phyloP scores from a whole-genome alignment of 2,329 filamentous ascomycete genomes.

The Apiospora rasikravindrae region DNA sequence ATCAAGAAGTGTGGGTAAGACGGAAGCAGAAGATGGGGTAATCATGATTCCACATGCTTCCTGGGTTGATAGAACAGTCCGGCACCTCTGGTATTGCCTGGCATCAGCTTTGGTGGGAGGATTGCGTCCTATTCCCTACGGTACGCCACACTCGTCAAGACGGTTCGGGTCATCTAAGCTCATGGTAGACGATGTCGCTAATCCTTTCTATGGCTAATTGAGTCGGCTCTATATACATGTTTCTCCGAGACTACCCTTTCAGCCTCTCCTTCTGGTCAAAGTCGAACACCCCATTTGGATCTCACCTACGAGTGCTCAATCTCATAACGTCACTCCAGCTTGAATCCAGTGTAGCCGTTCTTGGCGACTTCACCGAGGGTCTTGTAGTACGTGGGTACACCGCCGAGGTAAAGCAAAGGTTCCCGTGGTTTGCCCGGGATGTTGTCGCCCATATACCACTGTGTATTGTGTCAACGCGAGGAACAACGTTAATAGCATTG shows the following conservation, averaged over 20 bases:
- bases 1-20: conserved; percentile 38
- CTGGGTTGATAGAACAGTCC: background rate
- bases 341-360: conserved; percentile 8
- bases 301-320: background rate
- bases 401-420: conserved; percentile 39
- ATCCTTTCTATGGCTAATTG: background rate
- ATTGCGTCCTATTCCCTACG: background rate
- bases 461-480: background rate
- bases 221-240: background rate
- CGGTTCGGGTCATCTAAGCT: background rate
- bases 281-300: background rate
- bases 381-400: conserved; percentile 28
- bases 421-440: conserved; percentile 46
- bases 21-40: conserved; percentile 40
- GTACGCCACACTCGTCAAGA: background rate
- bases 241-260: background rate
- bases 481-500: background rate
- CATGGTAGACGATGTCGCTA: background rate
- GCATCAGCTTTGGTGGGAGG: background rate
- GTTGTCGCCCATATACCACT: conserved; percentile 45
- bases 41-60: background rate
- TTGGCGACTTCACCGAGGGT: conserved; percentile 4
- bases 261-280: background rate
- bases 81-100: background rate
- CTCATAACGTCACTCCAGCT: background rate